Evolutionary conservation across 2,329 filamentous ascomycete genomes (phyloP).

Genomic region (Fusarium guadeloupense): DNA sequence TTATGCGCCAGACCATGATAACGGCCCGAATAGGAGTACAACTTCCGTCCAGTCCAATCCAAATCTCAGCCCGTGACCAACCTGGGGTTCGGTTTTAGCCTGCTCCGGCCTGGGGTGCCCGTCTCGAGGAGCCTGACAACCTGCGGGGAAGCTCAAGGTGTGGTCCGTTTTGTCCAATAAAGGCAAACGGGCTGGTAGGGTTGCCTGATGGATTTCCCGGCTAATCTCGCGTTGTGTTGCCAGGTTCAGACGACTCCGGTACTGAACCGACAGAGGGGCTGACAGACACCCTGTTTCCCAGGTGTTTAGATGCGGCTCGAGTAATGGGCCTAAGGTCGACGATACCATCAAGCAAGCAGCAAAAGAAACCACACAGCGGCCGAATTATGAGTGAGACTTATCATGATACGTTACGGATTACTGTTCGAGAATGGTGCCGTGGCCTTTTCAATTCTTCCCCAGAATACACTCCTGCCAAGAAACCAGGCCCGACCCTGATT

Average conservation of each 20-base stretch:
- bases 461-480: conserved; percentile 4
- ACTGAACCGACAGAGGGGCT: conserved; percentile 2
- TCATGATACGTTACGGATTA: neutral
- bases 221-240: conserved; percentile 22
- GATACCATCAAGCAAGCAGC: neutral
- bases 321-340: neutral
- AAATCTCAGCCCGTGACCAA: conserved; percentile 24
- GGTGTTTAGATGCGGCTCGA: neutral
- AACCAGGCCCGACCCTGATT: neutral
- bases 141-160: conserved; percentile 41
- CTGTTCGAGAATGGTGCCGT: neutral
- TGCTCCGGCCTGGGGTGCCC: conserved; percentile 26
- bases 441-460: neutral
- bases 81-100: conserved; percentile 27
- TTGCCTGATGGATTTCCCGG: conserved; percentile 34
- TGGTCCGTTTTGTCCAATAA: conserved; percentile 35
- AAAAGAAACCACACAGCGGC: neutral
- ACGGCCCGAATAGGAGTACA: conserved; percentile 43
- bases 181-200: conserved; percentile 18
- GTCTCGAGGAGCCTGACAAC: conserved; percentile 28
- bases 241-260: conserved; percentile 2
- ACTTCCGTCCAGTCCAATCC: conserved; percentile 23
- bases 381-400: neutral
- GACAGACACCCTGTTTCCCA: neutral
- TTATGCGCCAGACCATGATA: conserved; percentile 13